Evolutionary conservation across 169 alveolate species (phyloP).

Genomic region (Plasmodium berghei): DNA sequence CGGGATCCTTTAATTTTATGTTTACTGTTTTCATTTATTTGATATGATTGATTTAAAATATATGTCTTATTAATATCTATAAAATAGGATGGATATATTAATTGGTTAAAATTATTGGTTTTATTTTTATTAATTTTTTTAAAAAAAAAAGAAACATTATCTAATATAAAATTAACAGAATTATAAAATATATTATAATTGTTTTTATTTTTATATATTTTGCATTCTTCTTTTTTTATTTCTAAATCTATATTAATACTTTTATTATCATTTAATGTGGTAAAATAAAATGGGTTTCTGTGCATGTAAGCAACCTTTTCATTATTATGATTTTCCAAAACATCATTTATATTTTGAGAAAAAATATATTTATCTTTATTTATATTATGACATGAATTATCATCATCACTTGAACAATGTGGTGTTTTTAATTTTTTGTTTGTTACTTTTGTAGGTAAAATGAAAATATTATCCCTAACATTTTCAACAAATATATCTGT

Average conservation of each 20-base stretch:
- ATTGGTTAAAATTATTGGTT: not conserved
- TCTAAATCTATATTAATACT: not conserved
- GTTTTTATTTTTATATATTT: not conserved
- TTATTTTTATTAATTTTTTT: not conserved
- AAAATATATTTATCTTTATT: not conserved
- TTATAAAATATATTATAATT: constrained; percentile 5
- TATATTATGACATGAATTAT: constrained; percentile 25
- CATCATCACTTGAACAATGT: constrained; percentile 36
- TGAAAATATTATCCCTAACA: constrained; percentile 21
- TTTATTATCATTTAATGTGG: not conserved
- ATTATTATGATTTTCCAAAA: not conserved
- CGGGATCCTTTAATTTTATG: constrained; percentile 53
- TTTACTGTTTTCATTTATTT: not conserved
- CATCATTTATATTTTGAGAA: not conserved
- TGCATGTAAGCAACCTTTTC: constrained; percentile 22
- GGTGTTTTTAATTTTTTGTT: constrained; percentile 27
- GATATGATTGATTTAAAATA: not conserved
- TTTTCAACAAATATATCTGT: constrained; percentile 54
- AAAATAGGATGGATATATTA: constrained; percentile 9
- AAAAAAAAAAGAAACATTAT: constrained; percentile 8
- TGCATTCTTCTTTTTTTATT: not conserved
- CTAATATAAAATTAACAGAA: not conserved
- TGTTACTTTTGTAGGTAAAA: constrained; percentile 28
- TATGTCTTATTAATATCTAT: constrained; percentile 24
- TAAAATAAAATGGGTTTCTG: constrained; percentile 20